These are phyloP conservation scores for Yueomyces sinensis DNA, from an alignment of 805 yeast genomes.

Conservation along the genomic window DNA sequence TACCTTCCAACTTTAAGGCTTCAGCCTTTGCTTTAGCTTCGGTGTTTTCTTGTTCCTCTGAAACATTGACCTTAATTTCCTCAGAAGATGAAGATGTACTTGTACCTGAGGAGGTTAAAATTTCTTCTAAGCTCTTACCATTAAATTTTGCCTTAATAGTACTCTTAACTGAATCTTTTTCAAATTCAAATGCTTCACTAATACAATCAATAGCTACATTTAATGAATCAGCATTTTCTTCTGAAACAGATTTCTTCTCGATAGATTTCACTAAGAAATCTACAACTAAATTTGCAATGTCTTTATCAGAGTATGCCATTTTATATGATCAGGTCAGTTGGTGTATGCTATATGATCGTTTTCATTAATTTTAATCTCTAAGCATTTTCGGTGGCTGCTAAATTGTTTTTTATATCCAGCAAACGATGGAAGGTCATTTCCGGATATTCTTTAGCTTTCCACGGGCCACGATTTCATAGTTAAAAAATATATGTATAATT, in stretches of 20 bases:
- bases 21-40: slow-evolving; percentile 67
- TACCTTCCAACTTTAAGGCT: slow-evolving; percentile 72
- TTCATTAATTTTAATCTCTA: too few relatives aligned
- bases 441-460: too few relatives aligned
- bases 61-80: slow-evolving; percentile 30
- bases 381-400: too few relatives aligned
- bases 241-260: slow-evolving; percentile 45
- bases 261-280: slow-evolving; percentile 51
- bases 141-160: slow-evolving; percentile 27
- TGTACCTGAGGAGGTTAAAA: slow-evolving; percentile 13
- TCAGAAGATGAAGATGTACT: slow-evolving; percentile 6
- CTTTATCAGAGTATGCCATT: slow-evolving; percentile 38
- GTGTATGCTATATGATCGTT: too few relatives aligned
- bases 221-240: slow-evolving; percentile 74
- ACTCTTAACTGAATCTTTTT: slow-evolving; percentile 31
- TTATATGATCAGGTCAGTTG: too few relatives aligned
- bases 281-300: slow-evolving; percentile 58
- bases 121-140: slow-evolving; percentile 32
- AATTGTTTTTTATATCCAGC: too few relatives aligned
- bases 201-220: slow-evolving; percentile 89
- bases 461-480: too few relatives aligned
- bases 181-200: slow-evolving; percentile 68
- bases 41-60: slow-evolving; percentile 26
- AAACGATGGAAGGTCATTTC: too few relatives aligned
- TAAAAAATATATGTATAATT: too few relatives aligned